Base-by-base conservation (phyloP, 257 asterid species). In the Ballota nigra region DNA sequence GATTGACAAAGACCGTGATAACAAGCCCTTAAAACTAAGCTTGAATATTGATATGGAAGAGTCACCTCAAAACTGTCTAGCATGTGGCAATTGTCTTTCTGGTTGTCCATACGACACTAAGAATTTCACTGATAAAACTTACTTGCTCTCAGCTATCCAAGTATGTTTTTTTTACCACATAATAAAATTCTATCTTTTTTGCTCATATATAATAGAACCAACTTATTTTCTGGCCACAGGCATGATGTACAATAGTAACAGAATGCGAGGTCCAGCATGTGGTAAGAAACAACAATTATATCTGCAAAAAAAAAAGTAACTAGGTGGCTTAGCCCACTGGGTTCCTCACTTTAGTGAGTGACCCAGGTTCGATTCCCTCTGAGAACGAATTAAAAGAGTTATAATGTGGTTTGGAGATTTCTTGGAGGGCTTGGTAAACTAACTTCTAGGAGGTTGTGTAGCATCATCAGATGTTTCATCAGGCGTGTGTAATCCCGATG, bases 101-200 rank as follows among this genome's bases (percentile, higher is more conserved):
- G 92, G 90, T 31, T 87, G 92, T 71, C 88, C 92, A 34, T 81
- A 85, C 73, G 64, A 83, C 33, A 90, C 88, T 3, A 87, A 85
- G 52, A 75, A 63, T 29, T 87, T 90, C 4, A 80, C 85, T 2
- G 92, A 87, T 19, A 81, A 71, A 73, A 87, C 83, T 40, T 87
- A 85, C 60, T 59, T 87, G 66, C 75, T 70, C 68, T 64, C 88
- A 0, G 90, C 93, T 23, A 19, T 78, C n/a, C 81, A 83, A 82
- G 93, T 85, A 78, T 16, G 73, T 69, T 61, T 8, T 61, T 8
- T 61, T 8, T 1, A 5, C 51, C 58, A 57, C 1, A 22, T 45
- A 18, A 11, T 8, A 3, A 36, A 23, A 33, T 3, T 40, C 9
- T 40, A 40, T 40, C 12, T 11, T 28, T 36, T 11, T 31, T 31